Base-by-base conservation (phyloP, 108 stramenopile species). In the Seminavis robusta region DNA sequence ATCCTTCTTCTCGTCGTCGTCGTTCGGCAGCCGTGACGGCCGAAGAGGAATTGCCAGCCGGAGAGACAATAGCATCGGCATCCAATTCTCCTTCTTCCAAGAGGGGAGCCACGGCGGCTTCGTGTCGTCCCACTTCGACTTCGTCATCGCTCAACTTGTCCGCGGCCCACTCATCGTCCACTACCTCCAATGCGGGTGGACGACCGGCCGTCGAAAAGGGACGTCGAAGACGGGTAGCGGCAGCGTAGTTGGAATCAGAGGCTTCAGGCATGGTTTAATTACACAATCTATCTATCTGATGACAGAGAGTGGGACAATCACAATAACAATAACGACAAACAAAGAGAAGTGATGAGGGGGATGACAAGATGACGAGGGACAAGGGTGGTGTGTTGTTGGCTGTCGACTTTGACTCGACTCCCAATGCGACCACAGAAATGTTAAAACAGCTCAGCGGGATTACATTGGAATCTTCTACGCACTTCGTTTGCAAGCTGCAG, bases 31-130 rank as follows among this genome's bases (percentile, higher is more conserved):
- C 65, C 33, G 41, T 68, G 28, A 65, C 66, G 25, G 69, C 75
- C 1, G 83, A 81, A 0, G 83, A 73, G n/a, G 79, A 85, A 61
- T 86, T 83, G 15, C 84, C 90, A 21, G 87, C 66, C 0, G 75
- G 62, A 6, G 84, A 76, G 0, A 79, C 78, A 6, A 87, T 80
- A 10, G 84, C 87, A 61, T 87, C 90, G 0, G 64, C 75, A 59
- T 93, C 88, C 20, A 86, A 38, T 39, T 93, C 91, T 0, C 86
- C 83, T 56, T 83, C 83, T 59, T 87, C 84, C 49, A 93, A 59
- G 0, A 85, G 31, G 13, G 69, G 71, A 1, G 84, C 81, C 20
- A 89, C 72, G 13, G 67, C 70, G 2, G 71, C 66, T 53, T 93
- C 91, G 20, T 71, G 67, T 43, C 61, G 59, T 15, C 29, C 50